Base-by-base conservation (phyloP, 345 rosid species). In the Gossypium mustelinum region DNA sequence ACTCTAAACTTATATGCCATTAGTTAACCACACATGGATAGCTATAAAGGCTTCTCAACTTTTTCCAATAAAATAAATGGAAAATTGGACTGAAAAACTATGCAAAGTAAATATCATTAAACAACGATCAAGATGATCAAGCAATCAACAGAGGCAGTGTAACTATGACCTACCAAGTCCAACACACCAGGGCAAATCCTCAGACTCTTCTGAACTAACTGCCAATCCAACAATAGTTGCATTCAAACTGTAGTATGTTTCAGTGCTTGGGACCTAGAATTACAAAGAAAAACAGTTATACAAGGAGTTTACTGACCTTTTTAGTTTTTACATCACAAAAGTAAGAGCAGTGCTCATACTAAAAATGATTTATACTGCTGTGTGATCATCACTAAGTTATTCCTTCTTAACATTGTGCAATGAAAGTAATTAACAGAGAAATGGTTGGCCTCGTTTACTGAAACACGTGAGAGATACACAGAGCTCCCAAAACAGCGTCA, bases 141-240 rank as follows among this genome's bases (percentile, higher is more conserved):
- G n/a, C 14, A 72, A 60, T 56, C 73, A 20, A 52, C 44, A 8
- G 43, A 56, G 66, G 61, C 29, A 70, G 27, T 47, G 66, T 11
- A 55, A 12, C 11, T 56, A 7, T 34, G 58, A 80, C 93, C 47
- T 84, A 95, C 99, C 99, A 74, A 95, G 94, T 62, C 99, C 99
- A 73, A 90, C 86, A 79, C 90, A 93, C 78, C 78, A 77, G 66
- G 96, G 94, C 58, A 91, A 74, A 82, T 87, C 80, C 68, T 84
- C 90, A 29, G 84, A 82, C 75, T 78, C 85, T 3, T 90, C 87
- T 25, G 88, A 80, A 83, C 90, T 88, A 73, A 86, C 71, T 61
- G 90, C 98, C 87, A 95, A 88, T 73, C 99, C 99, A 73, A 95
- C 97, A 81, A 93, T 85, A 73, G 92, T 82, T 34, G 89, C 93